These are phyloP conservation scores for Vitis hybrid DNA, from an alignment of 177 flowering plant genomes.

Conservation along the genomic window DNA sequence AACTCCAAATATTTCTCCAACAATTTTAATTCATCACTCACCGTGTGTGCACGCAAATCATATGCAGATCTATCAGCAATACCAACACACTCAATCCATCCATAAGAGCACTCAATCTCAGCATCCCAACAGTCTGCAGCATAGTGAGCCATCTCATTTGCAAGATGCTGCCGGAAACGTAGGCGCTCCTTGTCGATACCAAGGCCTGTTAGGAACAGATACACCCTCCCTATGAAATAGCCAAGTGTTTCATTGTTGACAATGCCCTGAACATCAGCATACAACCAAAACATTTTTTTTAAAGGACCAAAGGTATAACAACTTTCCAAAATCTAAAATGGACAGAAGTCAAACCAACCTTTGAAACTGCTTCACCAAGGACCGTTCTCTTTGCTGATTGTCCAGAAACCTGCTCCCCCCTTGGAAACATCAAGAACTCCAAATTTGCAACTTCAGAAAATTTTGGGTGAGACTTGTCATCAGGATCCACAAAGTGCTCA, in stretches of 20 bases:
- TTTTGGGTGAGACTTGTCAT: constrained; percentile 89
- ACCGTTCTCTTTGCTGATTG: constrained; percentile 51
- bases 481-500: constrained; percentile 97
- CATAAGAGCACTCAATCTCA: constrained; percentile 94
- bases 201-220: constrained; percentile 76
- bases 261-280: constrained; percentile 49
- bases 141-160: constrained; percentile 99
- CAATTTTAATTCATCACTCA: constrained; percentile 22
- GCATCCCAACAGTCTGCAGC: constrained; percentile 99
- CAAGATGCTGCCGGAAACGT: constrained; percentile 93
- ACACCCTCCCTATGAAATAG: constrained; percentile 93
- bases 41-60: constrained; percentile 87
- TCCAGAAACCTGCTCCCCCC: constrained; percentile 82
- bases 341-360: constrained; percentile 38
- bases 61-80: constrained; percentile 98
- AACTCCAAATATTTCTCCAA: too few relatives aligned
- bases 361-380: constrained; percentile 84
- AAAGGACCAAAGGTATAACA: too few relatives aligned
- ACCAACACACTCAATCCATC: constrained; percentile 99
- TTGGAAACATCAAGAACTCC: constrained; percentile 95
- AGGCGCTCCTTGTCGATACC: constrained; percentile 87
- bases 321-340: not conserved
- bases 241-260: constrained; percentile 95
- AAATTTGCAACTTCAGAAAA: constrained; percentile 69
- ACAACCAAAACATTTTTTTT: too few relatives aligned